These are phyloP conservation scores for Tuber indicum DNA, from an alignment of 495 filamentous ascomycete species.

Conservation along the genomic window DNA sequence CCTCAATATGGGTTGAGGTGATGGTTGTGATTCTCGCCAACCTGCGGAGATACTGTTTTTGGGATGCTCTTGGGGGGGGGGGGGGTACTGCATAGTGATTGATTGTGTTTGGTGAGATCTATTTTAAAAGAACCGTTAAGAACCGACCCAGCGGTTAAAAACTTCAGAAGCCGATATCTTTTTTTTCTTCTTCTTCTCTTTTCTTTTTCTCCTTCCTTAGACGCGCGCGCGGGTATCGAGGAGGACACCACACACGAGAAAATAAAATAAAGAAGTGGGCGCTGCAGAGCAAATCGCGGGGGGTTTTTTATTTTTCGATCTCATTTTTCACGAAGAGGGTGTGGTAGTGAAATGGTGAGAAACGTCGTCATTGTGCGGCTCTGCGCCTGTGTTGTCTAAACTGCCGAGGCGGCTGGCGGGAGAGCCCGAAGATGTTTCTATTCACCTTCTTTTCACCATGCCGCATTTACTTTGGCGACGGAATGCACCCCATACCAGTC, in stretches of 20 bases:
- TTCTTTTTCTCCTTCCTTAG: background rate
- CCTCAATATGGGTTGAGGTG: background rate
- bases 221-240: slow-evolving; percentile 32
- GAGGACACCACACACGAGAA: background rate
- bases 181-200: background rate
- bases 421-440: background rate
- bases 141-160: slow-evolving; percentile 22
- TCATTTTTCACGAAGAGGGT: background rate
- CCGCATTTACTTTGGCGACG: background rate
- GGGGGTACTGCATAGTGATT: background rate
- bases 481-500: background rate
- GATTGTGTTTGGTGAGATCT: slow-evolving; percentile 22
- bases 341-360: slow-evolving; percentile 4
- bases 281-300: background rate
- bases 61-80: background rate
- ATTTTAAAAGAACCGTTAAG: slow-evolving; percentile 23
- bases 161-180: slow-evolving; percentile 11
- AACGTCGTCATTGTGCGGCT: slow-evolving; percentile 26
- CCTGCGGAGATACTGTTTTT: background rate
- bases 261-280: background rate
- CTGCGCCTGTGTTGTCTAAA: slow-evolving; percentile 12
- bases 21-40: background rate
- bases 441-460: slow-evolving; percentile 1
- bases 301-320: background rate
- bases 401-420: slow-evolving; percentile 15